phyloP scores from a whole-genome alignment of 345 rosid genomes.

The Syzygium aqueum region DNA sequence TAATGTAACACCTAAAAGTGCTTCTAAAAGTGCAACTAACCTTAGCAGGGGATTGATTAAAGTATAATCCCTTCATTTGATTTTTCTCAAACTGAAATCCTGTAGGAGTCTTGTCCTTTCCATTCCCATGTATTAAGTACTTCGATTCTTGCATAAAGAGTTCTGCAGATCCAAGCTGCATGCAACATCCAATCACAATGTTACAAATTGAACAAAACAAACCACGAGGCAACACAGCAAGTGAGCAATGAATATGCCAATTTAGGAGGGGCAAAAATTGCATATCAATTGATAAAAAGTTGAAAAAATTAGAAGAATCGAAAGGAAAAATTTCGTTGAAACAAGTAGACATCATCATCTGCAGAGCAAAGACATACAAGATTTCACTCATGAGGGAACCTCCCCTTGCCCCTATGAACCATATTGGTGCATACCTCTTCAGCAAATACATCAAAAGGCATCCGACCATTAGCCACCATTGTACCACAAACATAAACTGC shows the following conservation, averaged over 20 bases:
- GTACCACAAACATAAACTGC: conserved; percentile 84
- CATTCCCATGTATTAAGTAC: conserved; percentile 78
- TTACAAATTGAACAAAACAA: not conserved
- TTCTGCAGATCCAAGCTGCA: conserved; percentile 97
- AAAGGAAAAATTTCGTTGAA: not conserved
- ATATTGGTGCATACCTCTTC: conserved; percentile 52
- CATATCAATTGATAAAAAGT: not conserved
- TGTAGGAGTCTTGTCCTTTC: conserved; percentile 78
- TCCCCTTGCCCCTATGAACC: not conserved
- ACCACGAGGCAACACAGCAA: not conserved
- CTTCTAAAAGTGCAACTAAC: conserved; percentile 18
- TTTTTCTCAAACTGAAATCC: conserved; percentile 94
- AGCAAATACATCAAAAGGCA: conserved; percentile 89
- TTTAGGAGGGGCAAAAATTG: not conserved
- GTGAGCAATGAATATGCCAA: not conserved
- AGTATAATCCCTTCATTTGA: conserved; percentile 84
- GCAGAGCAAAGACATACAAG: not conserved
- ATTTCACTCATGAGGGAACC: not conserved
- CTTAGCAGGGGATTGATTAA: conserved; percentile 87
- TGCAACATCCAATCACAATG: not conserved
- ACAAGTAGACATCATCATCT: not conserved
- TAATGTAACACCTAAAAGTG: not conserved
- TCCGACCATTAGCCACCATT: conserved; percentile 83
- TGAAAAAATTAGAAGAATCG: not conserved
- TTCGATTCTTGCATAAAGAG: conserved; percentile 75